phyloP scores from a whole-genome alignment of 495 filamentous ascomycete genomes.

The Saxophila tyrrhenica region DNA sequence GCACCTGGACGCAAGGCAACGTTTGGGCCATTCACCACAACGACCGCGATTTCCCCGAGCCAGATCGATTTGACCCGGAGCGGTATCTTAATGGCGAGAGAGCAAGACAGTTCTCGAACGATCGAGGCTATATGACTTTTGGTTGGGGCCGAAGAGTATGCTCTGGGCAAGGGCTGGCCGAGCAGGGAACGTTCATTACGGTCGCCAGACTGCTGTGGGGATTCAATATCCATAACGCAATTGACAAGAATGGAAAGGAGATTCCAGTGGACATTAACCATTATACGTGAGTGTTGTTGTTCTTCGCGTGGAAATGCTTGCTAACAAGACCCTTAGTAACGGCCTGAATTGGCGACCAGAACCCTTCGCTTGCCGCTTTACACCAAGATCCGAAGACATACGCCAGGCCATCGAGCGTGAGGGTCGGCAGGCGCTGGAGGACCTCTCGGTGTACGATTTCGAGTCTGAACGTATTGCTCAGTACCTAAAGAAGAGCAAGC shows the following conservation, averaged over 20 bases:
- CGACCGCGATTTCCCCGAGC: constrained; percentile 35
- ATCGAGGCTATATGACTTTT: constrained; percentile 53
- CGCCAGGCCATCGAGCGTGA: constrained; percentile 42
- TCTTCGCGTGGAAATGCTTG: background rate
- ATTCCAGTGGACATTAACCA: constrained; percentile 38
- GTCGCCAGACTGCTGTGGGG: constrained; percentile 28
- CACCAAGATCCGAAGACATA: constrained; percentile 36
- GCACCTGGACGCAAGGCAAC: constrained; percentile 28
- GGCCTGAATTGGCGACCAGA: constrained; percentile 33
- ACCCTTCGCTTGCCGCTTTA: constrained; percentile 31
- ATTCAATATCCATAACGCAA: constrained; percentile 34
- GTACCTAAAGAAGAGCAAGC: constrained; percentile 10
- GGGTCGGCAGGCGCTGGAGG: constrained; percentile 40
- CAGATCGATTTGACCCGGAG: constrained; percentile 32
- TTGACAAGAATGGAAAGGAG: constrained; percentile 37
- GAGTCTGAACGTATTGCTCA: constrained; percentile 34
- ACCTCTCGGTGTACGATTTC: constrained; percentile 46
- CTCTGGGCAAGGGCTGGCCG: constrained; percentile 33
- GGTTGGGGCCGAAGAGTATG: constrained; percentile 38
- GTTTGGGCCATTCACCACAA: constrained; percentile 37
- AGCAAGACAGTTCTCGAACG: constrained; percentile 43
- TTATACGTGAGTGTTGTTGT: constrained; percentile 29
- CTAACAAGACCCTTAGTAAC: constrained; percentile 22
- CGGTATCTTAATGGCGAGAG: constrained; percentile 28
- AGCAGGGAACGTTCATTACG: constrained; percentile 34